Percentiles rank a stretch among this genome's conserved stretches.
Conservation (phyloP, 176 grass and related monocot genomes). For the Secale cereale region DNA sequence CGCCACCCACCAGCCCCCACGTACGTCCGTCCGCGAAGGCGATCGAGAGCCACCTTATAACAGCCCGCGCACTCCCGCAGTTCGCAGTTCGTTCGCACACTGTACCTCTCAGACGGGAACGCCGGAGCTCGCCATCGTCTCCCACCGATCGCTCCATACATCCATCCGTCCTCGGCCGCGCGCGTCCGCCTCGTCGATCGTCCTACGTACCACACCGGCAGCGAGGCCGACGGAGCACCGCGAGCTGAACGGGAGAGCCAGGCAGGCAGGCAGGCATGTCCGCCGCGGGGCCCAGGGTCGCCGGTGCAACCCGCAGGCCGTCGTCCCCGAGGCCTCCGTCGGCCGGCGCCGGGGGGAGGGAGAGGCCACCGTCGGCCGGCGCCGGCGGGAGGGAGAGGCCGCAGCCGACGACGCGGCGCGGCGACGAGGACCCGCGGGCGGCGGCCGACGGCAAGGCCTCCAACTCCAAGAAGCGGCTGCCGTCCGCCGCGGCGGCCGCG, state of each 20-base stretch:
- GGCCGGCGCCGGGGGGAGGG: background rate
- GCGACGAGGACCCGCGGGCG: background rate
- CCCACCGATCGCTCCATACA: background rate
- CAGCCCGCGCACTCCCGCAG: background rate
- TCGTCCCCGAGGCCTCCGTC: constrained; percentile 9
- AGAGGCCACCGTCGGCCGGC: background rate
- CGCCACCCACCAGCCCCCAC: constrained; percentile 13
- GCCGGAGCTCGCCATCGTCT: background rate
- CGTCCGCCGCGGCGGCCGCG: background rate
- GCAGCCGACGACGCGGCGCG: background rate
- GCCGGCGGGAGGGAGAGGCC: background rate
- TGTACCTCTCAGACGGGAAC: background rate
- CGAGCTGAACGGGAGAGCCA: background rate
- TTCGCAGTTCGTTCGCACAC: background rate
- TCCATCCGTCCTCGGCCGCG: background rate
- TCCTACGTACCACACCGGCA: too few species aligned
- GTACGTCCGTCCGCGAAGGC: background rate
- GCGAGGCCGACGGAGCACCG: background rate
- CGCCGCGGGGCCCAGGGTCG: constrained; percentile 9
- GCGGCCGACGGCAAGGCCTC: background rate
- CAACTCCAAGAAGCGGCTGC: background rate
- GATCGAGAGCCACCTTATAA: constrained; percentile 13
- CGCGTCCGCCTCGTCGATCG: background rate
- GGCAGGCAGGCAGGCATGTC: constrained; percentile 21
- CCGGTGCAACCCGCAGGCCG: constrained; percentile 6